Percentiles rank a stretch among this genome's conserved stretches.
phyloP scores from a whole-genome alignment of 345 rosid species.

The Abelmoschus esculentus region DNA sequence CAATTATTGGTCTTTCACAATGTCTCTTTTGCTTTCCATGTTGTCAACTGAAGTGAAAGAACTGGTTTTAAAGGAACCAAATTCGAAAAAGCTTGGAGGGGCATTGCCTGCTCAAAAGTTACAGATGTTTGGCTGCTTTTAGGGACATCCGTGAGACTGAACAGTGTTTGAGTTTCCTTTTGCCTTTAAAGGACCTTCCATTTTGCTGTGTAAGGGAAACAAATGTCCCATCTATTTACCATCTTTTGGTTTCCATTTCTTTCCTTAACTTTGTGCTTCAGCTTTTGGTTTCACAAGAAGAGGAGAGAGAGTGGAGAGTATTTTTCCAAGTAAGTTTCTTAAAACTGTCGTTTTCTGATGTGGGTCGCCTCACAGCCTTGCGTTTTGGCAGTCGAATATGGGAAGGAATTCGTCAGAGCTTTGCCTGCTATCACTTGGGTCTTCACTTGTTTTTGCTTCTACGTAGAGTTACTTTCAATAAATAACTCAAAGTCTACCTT shows the following conservation, averaged over 20 bases:
- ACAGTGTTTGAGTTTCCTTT: not conserved
- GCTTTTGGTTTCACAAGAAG: not conserved
- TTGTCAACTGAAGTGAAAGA: not conserved
- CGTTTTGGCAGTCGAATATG: not conserved
- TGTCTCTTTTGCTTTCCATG: not conserved
- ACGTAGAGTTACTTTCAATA: not conserved
- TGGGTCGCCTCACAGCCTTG: not conserved
- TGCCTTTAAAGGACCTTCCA: slow-evolving; percentile 8
- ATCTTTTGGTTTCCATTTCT: not conserved
- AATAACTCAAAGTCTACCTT: not conserved
- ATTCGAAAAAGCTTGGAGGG: not conserved
- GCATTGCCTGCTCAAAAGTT: not conserved
- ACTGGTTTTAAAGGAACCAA: not conserved
- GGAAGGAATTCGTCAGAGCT: slow-evolving; percentile 6
- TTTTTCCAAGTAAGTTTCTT: not conserved
- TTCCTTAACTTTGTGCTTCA: not conserved
- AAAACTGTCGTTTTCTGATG: not conserved
- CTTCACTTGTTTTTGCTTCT: too few relatives aligned
- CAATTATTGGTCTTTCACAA: not conserved
- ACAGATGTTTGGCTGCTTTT: slow-evolving; percentile 8
- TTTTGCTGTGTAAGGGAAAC: slow-evolving; percentile 13
- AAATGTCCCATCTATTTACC: not conserved
- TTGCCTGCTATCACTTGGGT: not conserved
- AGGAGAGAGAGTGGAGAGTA: not conserved
- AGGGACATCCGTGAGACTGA: not conserved